Conservation (phyloP, 306 rosid genomes). For the Biancaea sappan region DNA sequence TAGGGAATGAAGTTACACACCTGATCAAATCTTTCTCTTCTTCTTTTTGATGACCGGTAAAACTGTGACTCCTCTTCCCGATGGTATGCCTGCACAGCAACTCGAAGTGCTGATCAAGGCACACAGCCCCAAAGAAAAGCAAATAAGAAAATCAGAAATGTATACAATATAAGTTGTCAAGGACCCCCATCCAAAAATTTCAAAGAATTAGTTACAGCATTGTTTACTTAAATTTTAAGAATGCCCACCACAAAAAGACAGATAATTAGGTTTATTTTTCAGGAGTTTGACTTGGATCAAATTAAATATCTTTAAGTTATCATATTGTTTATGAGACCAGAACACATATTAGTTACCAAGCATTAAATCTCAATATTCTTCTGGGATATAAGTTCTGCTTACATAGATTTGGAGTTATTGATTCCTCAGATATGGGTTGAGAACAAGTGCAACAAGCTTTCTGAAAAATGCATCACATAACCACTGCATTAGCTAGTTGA, state of each 20-base stretch:
- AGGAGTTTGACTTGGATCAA: not conserved
- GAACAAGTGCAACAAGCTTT: slow-evolving; percentile 88
- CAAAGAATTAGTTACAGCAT: not conserved
- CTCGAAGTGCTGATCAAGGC: slow-evolving; percentile 75
- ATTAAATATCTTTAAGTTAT: not conserved
- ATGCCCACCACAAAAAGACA: not conserved
- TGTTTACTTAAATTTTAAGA: not conserved
- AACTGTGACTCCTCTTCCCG: slow-evolving; percentile 86
- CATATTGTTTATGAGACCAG: not conserved
- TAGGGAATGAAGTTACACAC: slow-evolving; percentile 46
- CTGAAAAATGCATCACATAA: slow-evolving; percentile 54
- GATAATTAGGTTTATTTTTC: not conserved
- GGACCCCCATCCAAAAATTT: not conserved
- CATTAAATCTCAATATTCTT: slow-evolving; percentile 21
- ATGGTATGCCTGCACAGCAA: slow-evolving; percentile 89
- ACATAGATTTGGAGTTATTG: slow-evolving; percentile 88
- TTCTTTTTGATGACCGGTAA: slow-evolving; percentile 77
- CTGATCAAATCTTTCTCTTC: slow-evolving; percentile 88
- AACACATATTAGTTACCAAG: slow-evolving; percentile 3
- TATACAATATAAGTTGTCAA: slow-evolving; percentile 7
- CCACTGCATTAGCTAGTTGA: slow-evolving; percentile 30
- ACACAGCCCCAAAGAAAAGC: slow-evolving; percentile 28
- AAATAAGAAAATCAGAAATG: slow-evolving; percentile 21
- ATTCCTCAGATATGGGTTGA: slow-evolving; percentile 76
- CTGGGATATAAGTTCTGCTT: slow-evolving; percentile 39